Percentiles rank a stretch among this genome's conserved stretches.
These are phyloP conservation scores for Chenopodium formosanum DNA, from an alignment of 148 eudicot genomes.

Conservation along the genomic window DNA sequence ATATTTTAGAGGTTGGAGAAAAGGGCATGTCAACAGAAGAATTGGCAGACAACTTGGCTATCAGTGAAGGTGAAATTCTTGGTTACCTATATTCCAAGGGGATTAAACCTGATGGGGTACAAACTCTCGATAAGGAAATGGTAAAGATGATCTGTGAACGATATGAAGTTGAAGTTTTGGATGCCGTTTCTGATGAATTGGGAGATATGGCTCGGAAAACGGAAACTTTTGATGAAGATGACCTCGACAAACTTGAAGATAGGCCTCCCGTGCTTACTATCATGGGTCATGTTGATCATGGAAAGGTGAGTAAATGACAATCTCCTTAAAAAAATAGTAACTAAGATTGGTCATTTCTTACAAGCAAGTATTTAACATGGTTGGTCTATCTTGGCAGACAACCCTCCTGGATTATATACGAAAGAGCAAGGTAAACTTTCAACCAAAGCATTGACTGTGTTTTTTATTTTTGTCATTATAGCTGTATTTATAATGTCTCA, in stretches of 20 bases:
- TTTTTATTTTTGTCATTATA: background rate
- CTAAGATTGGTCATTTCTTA: conserved; percentile 13
- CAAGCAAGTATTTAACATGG: conserved; percentile 33
- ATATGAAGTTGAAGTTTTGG: conserved; percentile 84
- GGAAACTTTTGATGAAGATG: conserved; percentile 81
- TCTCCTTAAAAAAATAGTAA: background rate
- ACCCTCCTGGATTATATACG: conserved; percentile 90
- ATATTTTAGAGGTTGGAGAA: conserved; percentile 83
- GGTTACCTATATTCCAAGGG: conserved; percentile 80
- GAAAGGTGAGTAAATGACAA: conserved; percentile 56
- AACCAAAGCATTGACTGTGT: conserved; percentile 8
- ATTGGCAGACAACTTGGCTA: conserved; percentile 82
- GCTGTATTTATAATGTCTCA: background rate
- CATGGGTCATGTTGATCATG: conserved; percentile 99
- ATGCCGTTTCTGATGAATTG: conserved; percentile 54
- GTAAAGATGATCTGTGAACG: conserved; percentile 91
- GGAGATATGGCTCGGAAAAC: conserved; percentile 91
- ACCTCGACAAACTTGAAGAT: conserved; percentile 73
- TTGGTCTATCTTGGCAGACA: conserved; percentile 61
- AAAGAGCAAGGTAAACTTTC: conserved; percentile 75
- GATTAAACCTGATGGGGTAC: conserved; percentile 79
- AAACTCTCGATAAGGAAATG: conserved; percentile 73
- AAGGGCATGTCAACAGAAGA: conserved; percentile 87
- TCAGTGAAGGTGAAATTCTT: conserved; percentile 89
- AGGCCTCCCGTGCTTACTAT: conserved; percentile 97